Base-by-base conservation (phyloP, 495 filamentous ascomycete species). In the Delitschia confertaspora region DNA sequence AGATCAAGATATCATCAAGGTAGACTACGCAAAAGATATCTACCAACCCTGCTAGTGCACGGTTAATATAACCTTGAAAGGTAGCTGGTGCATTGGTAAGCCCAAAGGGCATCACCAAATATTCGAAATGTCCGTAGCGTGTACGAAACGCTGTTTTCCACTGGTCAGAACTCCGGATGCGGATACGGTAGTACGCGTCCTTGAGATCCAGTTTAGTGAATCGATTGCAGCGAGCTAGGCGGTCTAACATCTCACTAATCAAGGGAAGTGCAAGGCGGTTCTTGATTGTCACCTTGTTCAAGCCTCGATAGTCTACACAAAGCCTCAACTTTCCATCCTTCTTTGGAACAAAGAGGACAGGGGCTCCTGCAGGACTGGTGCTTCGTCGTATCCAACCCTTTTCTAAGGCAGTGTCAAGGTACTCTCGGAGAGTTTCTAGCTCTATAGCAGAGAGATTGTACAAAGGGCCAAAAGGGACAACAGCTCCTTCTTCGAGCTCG, bases 121-220 rank as follows among this genome's bases (percentile, higher is more conserved):
- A 58, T 31, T 58, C 43, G 26, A 44, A 58, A 11, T 31, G 43
- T 30, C 55, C 39, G 31, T 53, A 53, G 10, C 42, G 26, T 10
- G 54, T 58, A 11, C 39, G 36, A 30, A 58, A 58, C 11, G 55
- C 55, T 16, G 54, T 58, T 44, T 56, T 56, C 54, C 34, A 52
- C 23, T 58, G 37, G 11, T 58, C 53, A 6, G 47, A 43, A 19
- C 24, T 13, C 11, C 14, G 20, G 4, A 58, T 57, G 3, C 10
- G 42, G 6, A 58, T 51, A 3, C 22, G 23, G 25, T 58, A 24
- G 27, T 50, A 59, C 5, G 38, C 38, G 18, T 31, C 41, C 2
- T 20, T 33, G 1, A 59, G 29, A 38, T 59, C 55, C 25, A 57
- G 21, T 26, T 44, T 53, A 26, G 41, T 47, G 33, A 57, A 58